These are phyloP conservation scores for Aureobasidium sp. DNA, from an alignment of 2,329 filamentous ascomycete species.

Conservation along the genomic window DNA sequence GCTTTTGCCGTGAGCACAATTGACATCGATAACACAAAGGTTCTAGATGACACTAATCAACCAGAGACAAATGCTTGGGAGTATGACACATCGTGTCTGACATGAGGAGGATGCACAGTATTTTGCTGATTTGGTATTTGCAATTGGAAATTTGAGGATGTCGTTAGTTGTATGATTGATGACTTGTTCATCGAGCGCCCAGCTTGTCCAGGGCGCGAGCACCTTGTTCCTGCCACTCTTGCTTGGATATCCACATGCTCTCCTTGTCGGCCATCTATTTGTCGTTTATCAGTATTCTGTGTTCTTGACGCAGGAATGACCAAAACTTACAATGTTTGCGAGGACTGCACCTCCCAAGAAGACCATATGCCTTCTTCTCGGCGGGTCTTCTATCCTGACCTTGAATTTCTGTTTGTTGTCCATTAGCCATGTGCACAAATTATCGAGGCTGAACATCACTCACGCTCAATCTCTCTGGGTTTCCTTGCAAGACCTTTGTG, in stretches of 20 bases:
- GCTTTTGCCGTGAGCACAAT: too few relatives aligned
- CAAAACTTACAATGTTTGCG: slow-evolving; percentile 68
- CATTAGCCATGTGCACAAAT: background rate
- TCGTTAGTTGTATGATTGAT: background rate
- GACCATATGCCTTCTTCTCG: slow-evolving; percentile 96
- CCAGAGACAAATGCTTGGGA: too few relatives aligned
- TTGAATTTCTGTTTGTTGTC: slow-evolving; percentile 92
- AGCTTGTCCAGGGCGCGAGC: slow-evolving; percentile 80
- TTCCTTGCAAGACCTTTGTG: slow-evolving; percentile 78
- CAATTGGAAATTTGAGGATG: background rate
- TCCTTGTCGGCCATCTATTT: slow-evolving; percentile 88
- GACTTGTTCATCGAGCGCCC: slow-evolving; percentile 62
- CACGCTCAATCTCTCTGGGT: slow-evolving; percentile 80
- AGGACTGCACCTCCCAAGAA: slow-evolving; percentile 94
- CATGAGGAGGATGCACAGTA: too few relatives aligned
- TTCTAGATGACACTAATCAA: too few relatives aligned
- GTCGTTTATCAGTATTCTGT: background rate
- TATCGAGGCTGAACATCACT: slow-evolving; percentile 25
- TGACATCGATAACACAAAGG: too few relatives aligned
- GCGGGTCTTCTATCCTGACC: slow-evolving; percentile 96
- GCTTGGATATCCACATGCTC: slow-evolving; percentile 96
- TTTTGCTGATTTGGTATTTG: background rate
- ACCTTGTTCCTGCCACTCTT: slow-evolving; percentile 95
- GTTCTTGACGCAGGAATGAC: background rate
- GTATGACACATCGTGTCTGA: too few relatives aligned